A percentile compares a stretch with the other conserved stretches of the same genome.
These are phyloP conservation scores for Backusella psychrophila DNA, from an alignment of 192 early-diverging fungal species.

Conservation along the genomic window DNA sequence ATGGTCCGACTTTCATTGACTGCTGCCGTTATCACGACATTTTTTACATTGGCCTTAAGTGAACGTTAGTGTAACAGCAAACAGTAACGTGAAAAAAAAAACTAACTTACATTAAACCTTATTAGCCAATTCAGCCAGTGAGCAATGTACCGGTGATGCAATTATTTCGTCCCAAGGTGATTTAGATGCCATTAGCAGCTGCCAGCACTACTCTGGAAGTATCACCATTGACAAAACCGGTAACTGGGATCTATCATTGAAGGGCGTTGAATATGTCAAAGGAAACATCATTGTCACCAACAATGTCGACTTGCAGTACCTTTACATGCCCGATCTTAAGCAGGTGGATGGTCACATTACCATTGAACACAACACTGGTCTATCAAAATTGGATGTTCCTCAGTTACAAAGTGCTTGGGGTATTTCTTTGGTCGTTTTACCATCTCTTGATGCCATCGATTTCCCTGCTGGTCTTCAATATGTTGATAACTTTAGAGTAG, in stretches of 20 bases:
- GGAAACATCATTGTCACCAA: slow-evolving; percentile 24
- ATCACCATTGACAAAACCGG: slow-evolving; percentile 22
- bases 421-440: slow-evolving; percentile 26
- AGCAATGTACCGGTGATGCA: background rate
- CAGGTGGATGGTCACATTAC: slow-evolving; percentile 19
- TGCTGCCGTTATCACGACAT: background rate
- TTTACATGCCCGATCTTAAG: slow-evolving; percentile 28
- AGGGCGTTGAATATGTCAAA: slow-evolving; percentile 20
- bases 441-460: slow-evolving; percentile 21
- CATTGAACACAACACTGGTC: slow-evolving; percentile 22
- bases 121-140: background rate
- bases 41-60: background rate
- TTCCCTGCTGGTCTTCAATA: slow-evolving; percentile 27
- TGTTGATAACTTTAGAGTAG: slow-evolving; percentile 5
- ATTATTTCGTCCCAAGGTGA: slow-evolving; percentile 21
- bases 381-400: slow-evolving; percentile 21
- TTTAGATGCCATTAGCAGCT: slow-evolving; percentile 24
- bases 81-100: background rate
- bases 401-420: slow-evolving; percentile 7
- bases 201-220: slow-evolving; percentile 19
- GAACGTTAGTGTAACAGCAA: slow-evolving; percentile 10
- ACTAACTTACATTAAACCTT: slow-evolving; percentile 6
- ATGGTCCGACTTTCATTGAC: slow-evolving; percentile 14
- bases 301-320: slow-evolving; percentile 11
- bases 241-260: slow-evolving; percentile 1